Percentiles rank a stretch among this genome's conserved stretches.
phyloP scores from a whole-genome alignment of 345 rosid species.

The Lepidium didymum region DNA sequence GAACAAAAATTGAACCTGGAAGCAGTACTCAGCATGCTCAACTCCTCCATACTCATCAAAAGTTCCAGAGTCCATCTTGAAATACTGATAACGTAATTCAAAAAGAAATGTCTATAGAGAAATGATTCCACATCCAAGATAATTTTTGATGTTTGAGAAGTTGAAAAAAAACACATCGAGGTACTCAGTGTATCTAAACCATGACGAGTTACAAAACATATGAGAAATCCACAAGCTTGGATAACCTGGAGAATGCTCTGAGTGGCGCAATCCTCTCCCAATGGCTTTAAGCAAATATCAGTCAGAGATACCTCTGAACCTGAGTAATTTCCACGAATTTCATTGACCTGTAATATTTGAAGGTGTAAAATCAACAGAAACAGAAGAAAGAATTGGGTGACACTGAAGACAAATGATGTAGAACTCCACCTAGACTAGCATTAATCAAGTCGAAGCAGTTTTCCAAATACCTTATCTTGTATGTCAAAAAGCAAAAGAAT shows the following conservation, averaged over 20 bases:
- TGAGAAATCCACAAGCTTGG: background rate
- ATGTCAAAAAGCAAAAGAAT: conserved; percentile 84
- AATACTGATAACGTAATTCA: conserved; percentile 44
- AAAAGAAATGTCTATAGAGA: conserved; percentile 10
- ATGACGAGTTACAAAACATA: conserved; percentile 1
- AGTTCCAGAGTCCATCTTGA: conserved; percentile 74
- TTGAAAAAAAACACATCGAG: background rate
- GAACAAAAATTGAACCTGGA: conserved; percentile 50
- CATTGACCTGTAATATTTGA: conserved; percentile 60
- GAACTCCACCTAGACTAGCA: conserved; percentile 4
- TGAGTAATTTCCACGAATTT: conserved; percentile 68
- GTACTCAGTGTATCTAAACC: background rate
- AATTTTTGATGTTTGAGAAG: conserved; percentile 3
- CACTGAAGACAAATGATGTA: background rate
- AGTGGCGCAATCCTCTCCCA: conserved; percentile 88
- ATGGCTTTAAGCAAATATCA: conserved; percentile 92
- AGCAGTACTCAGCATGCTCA: conserved; percentile 79
- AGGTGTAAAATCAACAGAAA: background rate
- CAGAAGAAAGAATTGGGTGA: conserved; percentile 5
- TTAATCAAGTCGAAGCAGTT: background rate
- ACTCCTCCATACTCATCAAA: conserved; percentile 69
- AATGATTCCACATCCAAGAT: conserved; percentile 6
- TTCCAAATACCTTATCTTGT: conserved; percentile 68
- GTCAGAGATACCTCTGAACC: conserved; percentile 58
- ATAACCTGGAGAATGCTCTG: conserved; percentile 92